Base-by-base conservation (phyloP, 2,329 filamentous ascomycete genomes). In the Claviceps pazoutovae region DNA sequence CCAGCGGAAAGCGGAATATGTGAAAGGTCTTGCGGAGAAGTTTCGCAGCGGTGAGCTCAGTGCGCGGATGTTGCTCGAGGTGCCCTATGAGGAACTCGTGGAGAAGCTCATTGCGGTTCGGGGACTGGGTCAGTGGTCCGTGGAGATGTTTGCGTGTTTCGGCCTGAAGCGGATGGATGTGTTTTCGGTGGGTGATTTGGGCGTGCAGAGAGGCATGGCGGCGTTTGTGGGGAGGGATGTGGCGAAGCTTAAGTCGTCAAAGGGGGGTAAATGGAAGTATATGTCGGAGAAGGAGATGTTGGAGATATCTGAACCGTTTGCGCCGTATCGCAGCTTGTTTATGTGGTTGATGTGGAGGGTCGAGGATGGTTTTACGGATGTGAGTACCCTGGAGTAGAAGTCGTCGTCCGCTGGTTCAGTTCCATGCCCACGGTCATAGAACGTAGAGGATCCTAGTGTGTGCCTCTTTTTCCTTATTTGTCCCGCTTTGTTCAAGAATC, bases 281-380 rank as follows among this genome's bases (percentile, higher is more conserved):
- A 95, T 97, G 89, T 79, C 77, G 38, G 93, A 97, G 70, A 79
- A 82, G 64, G 93, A 97, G 55, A 97, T 98, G 93, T 65, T 84
- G 55, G 86, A 89, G 57, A 75, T 88, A 57, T 83, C 88, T 13
- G 85, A 83, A 53, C 80, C 75, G 62, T 98, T 95, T 66, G 76
- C 78, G 53, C 93, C 91, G 3, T 97, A 95, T 68, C 83, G 90
- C 62, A 93, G 84, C 60, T 65, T 96, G 44, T 95, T 95, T 62
- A 96, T 96, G 90, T 96, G 90, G 90, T 95, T 95, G 65, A 95
- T 95, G 86, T 96, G 91, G 90, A 75, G 84, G 54, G 82, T 91
- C 11, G 85, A 84, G 63, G 81, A 88, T 62, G 51, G 49, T 37
- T 46, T 49, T 39, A 88, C 88, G 4, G 85, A 94, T 66, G 69